A percentile compares a stretch with the other conserved stretches of the same genome.
Evolutionary conservation across 805 yeast genomes (phyloP).

Genomic region (Sporopachydermia lactativora): DNA sequence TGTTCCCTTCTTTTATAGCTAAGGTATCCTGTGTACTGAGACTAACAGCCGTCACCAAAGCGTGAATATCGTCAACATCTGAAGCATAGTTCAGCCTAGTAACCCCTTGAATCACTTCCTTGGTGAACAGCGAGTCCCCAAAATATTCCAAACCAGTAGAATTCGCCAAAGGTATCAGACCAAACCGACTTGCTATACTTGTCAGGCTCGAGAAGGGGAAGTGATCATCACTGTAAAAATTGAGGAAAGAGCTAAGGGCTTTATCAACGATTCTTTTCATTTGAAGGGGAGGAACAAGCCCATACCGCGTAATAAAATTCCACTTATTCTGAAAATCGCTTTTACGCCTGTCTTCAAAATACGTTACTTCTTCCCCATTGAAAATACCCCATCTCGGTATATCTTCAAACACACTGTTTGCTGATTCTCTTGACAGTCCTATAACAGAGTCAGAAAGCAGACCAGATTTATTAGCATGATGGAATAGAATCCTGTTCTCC

Average conservation of each 20-base stretch:
- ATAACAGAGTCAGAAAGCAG: background rate
- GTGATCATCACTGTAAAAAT: conserved; percentile 14
- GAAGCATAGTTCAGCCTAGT: conserved; percentile 33
- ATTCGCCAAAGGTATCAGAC: conserved; percentile 15
- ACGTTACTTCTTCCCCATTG: background rate
- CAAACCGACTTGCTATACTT: conserved; percentile 12
- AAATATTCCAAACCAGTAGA: conserved; percentile 17
- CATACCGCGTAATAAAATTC: conserved; percentile 10
- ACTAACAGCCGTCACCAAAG: conserved; percentile 26
- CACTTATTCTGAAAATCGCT: conserved; percentile 1
- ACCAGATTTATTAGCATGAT: conserved; percentile 19
- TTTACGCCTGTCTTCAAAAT: background rate
- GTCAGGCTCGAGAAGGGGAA: conserved; percentile 26
- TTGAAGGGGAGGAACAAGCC: conserved; percentile 15
- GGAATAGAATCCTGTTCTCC: conserved; percentile 24
- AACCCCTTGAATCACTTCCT: conserved; percentile 24
- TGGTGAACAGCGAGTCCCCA: conserved; percentile 14
- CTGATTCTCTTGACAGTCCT: conserved; percentile 4
- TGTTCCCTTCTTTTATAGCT: conserved; percentile 31
- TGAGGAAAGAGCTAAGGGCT: conserved; percentile 18
- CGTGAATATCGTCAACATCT: conserved; percentile 27
- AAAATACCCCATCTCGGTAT: background rate
- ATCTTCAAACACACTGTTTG: conserved; percentile 16
- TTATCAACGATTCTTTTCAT: conserved; percentile 11
- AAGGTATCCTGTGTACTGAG: conserved; percentile 23